Base-by-base conservation (phyloP, 1,139 yeast species). In the Lizanozyma gosingica region DNA sequence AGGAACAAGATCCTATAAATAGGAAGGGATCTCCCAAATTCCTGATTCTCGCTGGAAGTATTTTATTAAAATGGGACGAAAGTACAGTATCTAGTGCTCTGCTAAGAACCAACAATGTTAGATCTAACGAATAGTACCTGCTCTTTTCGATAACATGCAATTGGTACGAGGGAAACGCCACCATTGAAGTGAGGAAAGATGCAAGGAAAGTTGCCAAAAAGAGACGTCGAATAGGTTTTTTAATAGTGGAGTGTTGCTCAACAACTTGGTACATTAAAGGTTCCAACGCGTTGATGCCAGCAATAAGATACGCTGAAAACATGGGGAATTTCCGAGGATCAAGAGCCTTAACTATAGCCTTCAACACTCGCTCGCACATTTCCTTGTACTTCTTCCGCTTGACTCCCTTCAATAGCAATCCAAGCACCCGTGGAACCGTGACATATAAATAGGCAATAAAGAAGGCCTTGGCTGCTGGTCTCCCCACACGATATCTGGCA, bases 361-460 rank as follows among this genome's bases (percentile, higher is more conserved):
- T 43, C 40, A 35, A 35, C 9, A 41, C 45, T 14, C 47, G 49
- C 34, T 36, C 18, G 15, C 40, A 48, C 16, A 41, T 49, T 34
- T 37, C 47, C 33, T 15, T 33, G 9, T 36, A 47, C 14, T 49
- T 44, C 4, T 52, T 44, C 9, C 47, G 44, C 32, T 45, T 48
- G 17, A 55, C 40, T n/a, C 54, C 50, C 15, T 45, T 39, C 2
- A 53, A 41, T 6, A 57, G 36, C 18, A 50, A 46, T 33, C 53
- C 50, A 16, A 63, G 39, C 3, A 63, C 40, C 38, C 57, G 55
- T 3, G 73, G 71, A 2, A 65, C 42, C 9, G 59, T 52, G 18
- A 65, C 60, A 43, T 63, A 67, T 16, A 62, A 39, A 45, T 66
- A 66, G 2, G 72, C 66, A n/a, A 65, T 55, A 6, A 56, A 35